Conservation (phyloP, 2,329 filamentous ascomycete genomes). For the Claviceps africana region DNA sequence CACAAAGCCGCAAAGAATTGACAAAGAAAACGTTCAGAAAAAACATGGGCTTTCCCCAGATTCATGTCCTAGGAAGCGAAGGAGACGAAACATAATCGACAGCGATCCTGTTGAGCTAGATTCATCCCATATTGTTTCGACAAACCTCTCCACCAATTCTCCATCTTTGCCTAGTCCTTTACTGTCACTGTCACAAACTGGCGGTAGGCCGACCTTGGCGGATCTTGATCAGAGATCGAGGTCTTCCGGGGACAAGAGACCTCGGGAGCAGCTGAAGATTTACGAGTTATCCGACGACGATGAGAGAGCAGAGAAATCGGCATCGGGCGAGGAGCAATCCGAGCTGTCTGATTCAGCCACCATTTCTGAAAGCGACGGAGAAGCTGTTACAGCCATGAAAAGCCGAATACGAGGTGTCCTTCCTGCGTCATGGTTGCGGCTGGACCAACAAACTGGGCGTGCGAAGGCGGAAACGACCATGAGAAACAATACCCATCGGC, state of each 20-base stretch:
- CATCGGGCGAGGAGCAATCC: background rate
- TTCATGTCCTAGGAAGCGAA: constrained; percentile 17
- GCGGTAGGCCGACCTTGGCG: background rate
- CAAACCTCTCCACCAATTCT: background rate
- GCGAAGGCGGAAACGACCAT: constrained; percentile 17
- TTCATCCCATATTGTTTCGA: background rate
- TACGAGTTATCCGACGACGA: background rate
- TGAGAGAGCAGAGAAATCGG: background rate
- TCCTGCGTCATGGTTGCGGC: constrained; percentile 52
- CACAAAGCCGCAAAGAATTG: constrained; percentile 8
- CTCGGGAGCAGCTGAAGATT: background rate
- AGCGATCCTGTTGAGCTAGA: constrained; percentile 17
- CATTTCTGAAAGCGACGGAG: constrained; percentile 26
- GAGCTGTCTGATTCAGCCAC: constrained; percentile 11
- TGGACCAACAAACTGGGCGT: constrained; percentile 34
- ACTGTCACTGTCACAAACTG: background rate
- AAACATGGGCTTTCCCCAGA: constrained; percentile 11
- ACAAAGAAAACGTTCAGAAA: constrained; percentile 10
- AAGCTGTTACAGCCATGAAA: constrained; percentile 25
- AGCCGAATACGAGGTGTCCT: constrained; percentile 45
- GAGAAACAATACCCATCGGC: constrained; percentile 14
- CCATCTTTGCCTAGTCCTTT: background rate
- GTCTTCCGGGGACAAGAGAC: background rate
- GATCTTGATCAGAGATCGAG: background rate
- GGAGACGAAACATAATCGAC: constrained; percentile 16